Evolutionary conservation across 78 protist genomes (phyloP), one percentile per base, ranked within the genome.

Genomic region (Andalucia godoyi): DNA sequence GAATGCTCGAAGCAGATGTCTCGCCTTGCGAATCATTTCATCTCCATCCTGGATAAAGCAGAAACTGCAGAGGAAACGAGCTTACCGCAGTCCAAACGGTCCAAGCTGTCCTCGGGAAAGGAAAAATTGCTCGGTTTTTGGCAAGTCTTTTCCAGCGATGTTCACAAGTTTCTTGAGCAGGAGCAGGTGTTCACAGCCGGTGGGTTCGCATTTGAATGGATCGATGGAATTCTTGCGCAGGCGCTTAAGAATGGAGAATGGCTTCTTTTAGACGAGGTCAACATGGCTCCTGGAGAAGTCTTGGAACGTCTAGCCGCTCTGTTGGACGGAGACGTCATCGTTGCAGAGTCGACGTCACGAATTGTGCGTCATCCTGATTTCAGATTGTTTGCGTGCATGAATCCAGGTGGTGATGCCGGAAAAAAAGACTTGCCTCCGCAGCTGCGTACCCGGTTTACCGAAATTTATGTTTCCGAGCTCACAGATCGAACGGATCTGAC

Each of bases 381-480:
- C 74, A 52, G 97, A 33, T 36, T 97, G 1, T 89, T 97, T 43
- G 98, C 95, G 8, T 86, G 93, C 77, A 97, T 97, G 99, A 97
- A 96, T 74, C 99, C 99, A 5, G 90, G 98, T 25, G 92, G 96
- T 4, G 99, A 97, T 50, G 91, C 79, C 12, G 99, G 99, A 36
- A 97, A 97, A 84, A 85, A 81, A 36, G 92, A 93, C 30, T 75
- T 97, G 12, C 97, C 98, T 17, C 78, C 84, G 1, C 81, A 80
- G 7, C 66, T 92, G 37, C 65, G 88, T n/a, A 15, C 50, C 29
- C 42, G 75, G 30, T 87, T 97, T 72, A 83, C 95, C 4, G 99
- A 96, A 70, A 23, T 91, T 57, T 94, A 80, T 67, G 95, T 93
- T 8, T 90, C 77, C 27, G 98, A 91, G 53, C 21, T 92, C 10